phyloP scores from a whole-genome alignment of 768 basidiomycete species.

The Strobilomyces echinocephalus region DNA sequence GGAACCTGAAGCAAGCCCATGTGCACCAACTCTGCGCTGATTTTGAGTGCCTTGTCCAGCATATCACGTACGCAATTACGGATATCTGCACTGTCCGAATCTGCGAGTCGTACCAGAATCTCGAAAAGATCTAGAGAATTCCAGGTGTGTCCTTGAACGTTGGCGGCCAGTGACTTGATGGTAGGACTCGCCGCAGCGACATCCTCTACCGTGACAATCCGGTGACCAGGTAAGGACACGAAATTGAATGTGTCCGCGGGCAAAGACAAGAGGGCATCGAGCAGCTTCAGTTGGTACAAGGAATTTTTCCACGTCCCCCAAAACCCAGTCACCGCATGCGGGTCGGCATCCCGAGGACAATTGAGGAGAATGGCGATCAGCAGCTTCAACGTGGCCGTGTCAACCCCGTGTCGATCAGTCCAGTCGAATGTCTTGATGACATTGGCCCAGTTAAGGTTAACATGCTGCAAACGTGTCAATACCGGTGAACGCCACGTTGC shows the following conservation, averaged over 20 bases:
- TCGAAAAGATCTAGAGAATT: constrained; percentile 90
- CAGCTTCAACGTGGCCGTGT: constrained; percentile 85
- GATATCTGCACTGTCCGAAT: constrained; percentile 67
- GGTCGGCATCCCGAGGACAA: constrained; percentile 69
- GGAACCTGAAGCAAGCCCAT: constrained; percentile 89
- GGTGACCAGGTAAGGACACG: constrained; percentile 75
- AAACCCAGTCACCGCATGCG: constrained; percentile 79
- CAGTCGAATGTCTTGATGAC: constrained; percentile 86
- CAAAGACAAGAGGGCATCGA: constrained; percentile 84
- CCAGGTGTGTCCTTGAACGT: constrained; percentile 91
- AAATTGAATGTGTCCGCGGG: constrained; percentile 92
- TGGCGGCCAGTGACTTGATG: constrained; percentile 87
- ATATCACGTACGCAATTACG: constrained; percentile 79
- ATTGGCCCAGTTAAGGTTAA: constrained; percentile 70
- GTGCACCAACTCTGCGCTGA: constrained; percentile 90
- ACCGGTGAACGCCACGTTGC: neutral
- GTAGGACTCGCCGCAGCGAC: constrained; percentile 80
- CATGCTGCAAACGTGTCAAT: constrained; percentile 43
- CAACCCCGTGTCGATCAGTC: constrained; percentile 76
- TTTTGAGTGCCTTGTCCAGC: constrained; percentile 90
- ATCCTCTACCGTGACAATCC: constrained; percentile 86
- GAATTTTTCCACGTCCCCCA: constrained; percentile 86
- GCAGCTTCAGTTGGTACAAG: constrained; percentile 76
- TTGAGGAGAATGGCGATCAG: constrained; percentile 84
- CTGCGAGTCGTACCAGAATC: constrained; percentile 75